These are phyloP conservation scores for Colletotrichum brevisporum DNA, from an alignment of 2,329 filamentous ascomycete genomes.

Conservation along the genomic window DNA sequence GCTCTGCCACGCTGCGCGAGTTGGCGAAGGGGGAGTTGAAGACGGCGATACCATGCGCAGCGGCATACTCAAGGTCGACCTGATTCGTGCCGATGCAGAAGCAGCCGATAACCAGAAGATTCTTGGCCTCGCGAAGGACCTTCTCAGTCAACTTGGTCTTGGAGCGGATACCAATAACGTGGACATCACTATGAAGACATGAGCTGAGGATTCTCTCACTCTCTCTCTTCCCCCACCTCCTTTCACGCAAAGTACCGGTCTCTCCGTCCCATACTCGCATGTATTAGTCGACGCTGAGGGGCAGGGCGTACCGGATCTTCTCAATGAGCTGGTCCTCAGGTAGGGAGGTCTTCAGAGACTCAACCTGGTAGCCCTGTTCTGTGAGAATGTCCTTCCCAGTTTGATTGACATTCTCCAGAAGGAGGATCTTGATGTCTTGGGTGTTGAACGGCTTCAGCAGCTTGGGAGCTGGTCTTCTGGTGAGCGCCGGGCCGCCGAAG, in stretches of 20 bases:
- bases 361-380: slow-evolving; percentile 94
- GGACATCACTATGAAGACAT: slow-evolving; percentile 78
- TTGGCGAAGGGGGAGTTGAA: slow-evolving; percentile 99
- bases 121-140: slow-evolving; percentile 90
- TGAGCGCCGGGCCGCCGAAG: slow-evolving; percentile 64
- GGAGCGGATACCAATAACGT: slow-evolving; percentile 97
- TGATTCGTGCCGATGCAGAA: slow-evolving; percentile 99
- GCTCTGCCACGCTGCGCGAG: slow-evolving; percentile 94
- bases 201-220: slow-evolving; percentile 29
- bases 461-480: slow-evolving; percentile 69
- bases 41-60: slow-evolving; percentile 89
- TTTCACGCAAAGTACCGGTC: too few species aligned
- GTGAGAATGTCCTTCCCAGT: slow-evolving; percentile 87
- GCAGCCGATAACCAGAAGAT: slow-evolving; percentile 95
- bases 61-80: slow-evolving; percentile 88
- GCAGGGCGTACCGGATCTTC: slow-evolving; percentile 84
- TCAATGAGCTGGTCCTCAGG: slow-evolving; percentile 95
- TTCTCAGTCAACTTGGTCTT: slow-evolving; percentile 94
- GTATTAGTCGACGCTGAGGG: background rate
- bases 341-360: slow-evolving; percentile 88
- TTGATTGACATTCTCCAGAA: slow-evolving; percentile 96
- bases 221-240: background rate
- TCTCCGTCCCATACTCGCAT: too few species aligned
- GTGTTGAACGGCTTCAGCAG: slow-evolving; percentile 95
- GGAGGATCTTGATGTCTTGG: slow-evolving; percentile 94